A percentile compares a stretch with the other conserved stretches of the same genome.
Conservation (phyloP, 176 grass and related monocot species). For the Poa pratensis region DNA sequence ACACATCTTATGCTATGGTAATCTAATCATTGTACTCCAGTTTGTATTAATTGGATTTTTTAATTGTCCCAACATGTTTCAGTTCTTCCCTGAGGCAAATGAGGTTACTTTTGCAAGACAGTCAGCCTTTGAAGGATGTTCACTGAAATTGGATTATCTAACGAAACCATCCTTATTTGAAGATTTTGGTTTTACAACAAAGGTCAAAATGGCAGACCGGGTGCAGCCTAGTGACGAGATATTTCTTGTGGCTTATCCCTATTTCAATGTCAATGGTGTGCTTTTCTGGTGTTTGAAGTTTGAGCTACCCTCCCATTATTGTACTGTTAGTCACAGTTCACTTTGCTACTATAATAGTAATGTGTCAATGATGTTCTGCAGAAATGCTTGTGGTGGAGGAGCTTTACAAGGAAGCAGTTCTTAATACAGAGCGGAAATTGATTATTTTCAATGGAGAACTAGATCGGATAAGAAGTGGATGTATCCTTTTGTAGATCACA, state of each 20-base stretch:
- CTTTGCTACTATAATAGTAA: conserved; percentile 12
- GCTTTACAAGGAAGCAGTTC: conserved; percentile 85
- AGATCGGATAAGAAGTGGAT: conserved; percentile 98
- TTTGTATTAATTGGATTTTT: background rate
- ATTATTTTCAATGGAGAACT: conserved; percentile 97
- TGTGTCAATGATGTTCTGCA: conserved; percentile 36
- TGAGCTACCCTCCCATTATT: background rate
- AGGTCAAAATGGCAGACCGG: conserved; percentile 88
- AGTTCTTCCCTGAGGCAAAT: conserved; percentile 98
- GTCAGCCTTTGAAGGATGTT: conserved; percentile 82
- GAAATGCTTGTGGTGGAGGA: conserved; percentile 99
- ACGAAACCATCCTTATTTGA: conserved; percentile 95
- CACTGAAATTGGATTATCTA: conserved; percentile 87
- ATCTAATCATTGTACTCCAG: too few species aligned
- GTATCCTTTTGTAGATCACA: conserved; percentile 66
- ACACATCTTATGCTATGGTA: background rate
- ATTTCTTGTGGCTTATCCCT: conserved; percentile 94
- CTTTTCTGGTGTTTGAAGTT: conserved; percentile 5
- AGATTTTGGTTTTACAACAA: conserved; percentile 94
- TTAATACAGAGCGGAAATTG: conserved; percentile 69
- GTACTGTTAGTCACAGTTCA: conserved; percentile 18
- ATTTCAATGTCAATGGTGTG: conserved; percentile 99
- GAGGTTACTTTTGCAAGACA: conserved; percentile 89
- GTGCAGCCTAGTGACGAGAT: conserved; percentile 76
- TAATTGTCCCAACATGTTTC: conserved; percentile 36